Evolutionary conservation across 2,329 filamentous ascomycete species (phyloP).

Genomic region (Trichophaea hybrida): DNA sequence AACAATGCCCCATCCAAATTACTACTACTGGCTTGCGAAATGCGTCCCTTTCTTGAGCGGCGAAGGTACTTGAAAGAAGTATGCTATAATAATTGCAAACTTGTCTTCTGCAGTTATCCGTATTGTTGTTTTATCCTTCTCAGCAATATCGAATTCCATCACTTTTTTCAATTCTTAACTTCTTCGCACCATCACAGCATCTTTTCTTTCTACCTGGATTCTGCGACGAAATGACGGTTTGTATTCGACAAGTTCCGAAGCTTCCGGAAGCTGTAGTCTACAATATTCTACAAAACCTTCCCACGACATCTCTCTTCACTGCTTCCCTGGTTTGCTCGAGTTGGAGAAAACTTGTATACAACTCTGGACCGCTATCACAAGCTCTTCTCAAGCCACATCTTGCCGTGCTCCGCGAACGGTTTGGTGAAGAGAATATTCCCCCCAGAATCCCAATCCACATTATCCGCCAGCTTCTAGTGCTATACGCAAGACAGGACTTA

Average conservation of each 20-base stretch:
- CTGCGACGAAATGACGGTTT: too few relatives aligned
- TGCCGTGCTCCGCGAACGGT: constrained; percentile 17
- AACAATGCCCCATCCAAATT: too few relatives aligned
- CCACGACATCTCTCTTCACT: constrained; percentile 19
- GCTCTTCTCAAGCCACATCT: constrained; percentile 21
- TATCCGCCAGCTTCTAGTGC: constrained; percentile 17
- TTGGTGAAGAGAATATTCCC: constrained; percentile 14
- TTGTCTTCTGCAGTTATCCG: too few relatives aligned
- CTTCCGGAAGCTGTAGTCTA: constrained; percentile 13
- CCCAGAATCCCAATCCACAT: constrained; percentile 14
- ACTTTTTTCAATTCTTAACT: too few relatives aligned
- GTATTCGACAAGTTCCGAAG: not conserved
- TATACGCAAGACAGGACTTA: constrained; percentile 13
- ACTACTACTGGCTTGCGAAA: too few relatives aligned
- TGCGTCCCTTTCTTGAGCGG: too few relatives aligned
- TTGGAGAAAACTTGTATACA: constrained; percentile 16
- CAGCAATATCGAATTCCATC: too few relatives aligned
- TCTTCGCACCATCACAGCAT: too few relatives aligned
- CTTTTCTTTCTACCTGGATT: too few relatives aligned
- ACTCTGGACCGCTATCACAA: constrained; percentile 16
- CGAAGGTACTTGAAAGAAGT: too few relatives aligned
- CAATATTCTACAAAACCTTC: constrained; percentile 14
- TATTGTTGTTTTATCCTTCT: too few relatives aligned
- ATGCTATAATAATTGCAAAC: too few relatives aligned
- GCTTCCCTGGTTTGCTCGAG: constrained; percentile 17